Conservation (phyloP, 176 grass and related monocot genomes). For the Oryza meyeriana region DNA sequence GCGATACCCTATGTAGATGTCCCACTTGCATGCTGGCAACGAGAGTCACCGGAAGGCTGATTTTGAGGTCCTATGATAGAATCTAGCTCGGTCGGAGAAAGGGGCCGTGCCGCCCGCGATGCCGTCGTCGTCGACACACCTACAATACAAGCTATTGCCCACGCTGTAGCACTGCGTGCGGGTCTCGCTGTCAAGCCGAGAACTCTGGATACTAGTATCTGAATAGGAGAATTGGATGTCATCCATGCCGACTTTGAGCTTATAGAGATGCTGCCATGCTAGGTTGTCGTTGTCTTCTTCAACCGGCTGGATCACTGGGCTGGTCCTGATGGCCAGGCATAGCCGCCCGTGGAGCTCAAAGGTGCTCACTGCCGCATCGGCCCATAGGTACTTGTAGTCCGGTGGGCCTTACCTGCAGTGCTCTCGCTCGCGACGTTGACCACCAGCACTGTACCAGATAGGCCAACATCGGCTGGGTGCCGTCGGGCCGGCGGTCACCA, state of each 20-base stretch:
- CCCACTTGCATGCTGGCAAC: neutral
- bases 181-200: neutral
- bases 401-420: neutral
- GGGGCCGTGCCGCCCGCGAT: neutral
- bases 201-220: neutral
- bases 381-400: too few relatives aligned
- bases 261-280: neutral
- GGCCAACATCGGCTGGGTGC: rapidly evolving
- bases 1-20: neutral
- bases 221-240: too few relatives aligned
- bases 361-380: neutral
- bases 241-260: neutral
- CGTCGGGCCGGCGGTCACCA: neutral
- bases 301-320: neutral
- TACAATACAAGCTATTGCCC: neutral
- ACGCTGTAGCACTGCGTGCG: neutral
- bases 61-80: neutral
- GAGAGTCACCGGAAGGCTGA: neutral
- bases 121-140: neutral
- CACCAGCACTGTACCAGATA: neutral
- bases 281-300: neutral
- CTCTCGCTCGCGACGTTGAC: neutral
- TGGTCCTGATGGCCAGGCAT: neutral
- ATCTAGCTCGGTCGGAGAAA: neutral
- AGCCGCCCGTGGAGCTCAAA: neutral